A percentile compares a stretch with the other conserved stretches of the same genome.
These are phyloP conservation scores for Rhodamnia argentea DNA, from an alignment of 345 rosid species.

Conservation along the genomic window DNA sequence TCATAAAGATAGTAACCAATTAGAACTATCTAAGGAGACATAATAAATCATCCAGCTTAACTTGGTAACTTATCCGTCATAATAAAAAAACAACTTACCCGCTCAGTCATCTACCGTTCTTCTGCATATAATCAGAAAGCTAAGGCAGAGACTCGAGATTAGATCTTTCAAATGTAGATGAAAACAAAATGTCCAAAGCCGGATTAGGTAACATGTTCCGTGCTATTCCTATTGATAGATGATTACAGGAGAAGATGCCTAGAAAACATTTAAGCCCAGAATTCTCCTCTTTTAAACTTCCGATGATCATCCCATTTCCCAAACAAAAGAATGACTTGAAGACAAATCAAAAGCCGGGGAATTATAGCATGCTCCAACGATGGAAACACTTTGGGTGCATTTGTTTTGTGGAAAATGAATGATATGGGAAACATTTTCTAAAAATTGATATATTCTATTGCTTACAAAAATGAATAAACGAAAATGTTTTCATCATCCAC, in stretches of 20 bases:
- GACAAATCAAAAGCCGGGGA: background rate
- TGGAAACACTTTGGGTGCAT: background rate
- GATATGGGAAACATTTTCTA: too few relatives aligned
- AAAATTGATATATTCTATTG: too few relatives aligned
- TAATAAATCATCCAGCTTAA: background rate
- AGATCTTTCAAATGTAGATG: background rate
- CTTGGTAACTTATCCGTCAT: background rate
- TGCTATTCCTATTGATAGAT: background rate
- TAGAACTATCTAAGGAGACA: background rate
- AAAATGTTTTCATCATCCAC: too few relatives aligned
- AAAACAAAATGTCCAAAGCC: background rate
- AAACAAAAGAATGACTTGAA: background rate
- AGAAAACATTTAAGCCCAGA: background rate
- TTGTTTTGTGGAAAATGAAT: too few relatives aligned
- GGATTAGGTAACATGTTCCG: background rate
- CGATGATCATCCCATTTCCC: background rate
- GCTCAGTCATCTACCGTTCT: background rate
- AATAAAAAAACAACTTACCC: background rate
- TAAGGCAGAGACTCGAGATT: background rate
- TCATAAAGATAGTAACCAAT: background rate
- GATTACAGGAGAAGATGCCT: background rate
- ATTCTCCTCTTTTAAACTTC: background rate
- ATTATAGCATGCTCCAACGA: background rate
- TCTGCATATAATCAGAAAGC: background rate
- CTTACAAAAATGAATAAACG: too few relatives aligned